phyloP scores from a whole-genome alignment of 148 eudicot genomes.

The Arbutus unedo region DNA sequence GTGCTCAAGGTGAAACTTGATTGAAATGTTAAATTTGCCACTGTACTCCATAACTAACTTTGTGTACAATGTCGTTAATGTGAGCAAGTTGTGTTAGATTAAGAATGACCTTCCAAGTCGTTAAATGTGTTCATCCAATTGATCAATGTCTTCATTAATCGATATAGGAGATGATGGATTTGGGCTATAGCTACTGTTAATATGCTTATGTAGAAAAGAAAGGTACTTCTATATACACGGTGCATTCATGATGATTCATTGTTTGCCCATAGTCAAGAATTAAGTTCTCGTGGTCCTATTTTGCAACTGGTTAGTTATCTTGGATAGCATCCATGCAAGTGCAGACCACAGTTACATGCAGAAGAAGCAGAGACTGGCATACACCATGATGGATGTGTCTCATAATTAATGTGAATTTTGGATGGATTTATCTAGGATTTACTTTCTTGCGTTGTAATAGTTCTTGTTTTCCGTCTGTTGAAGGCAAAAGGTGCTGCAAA shows the following conservation, averaged over 20 bases:
- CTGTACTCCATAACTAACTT: background rate
- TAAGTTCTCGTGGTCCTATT: background rate
- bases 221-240: background rate
- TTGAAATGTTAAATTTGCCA: background rate
- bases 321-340: too few species aligned
- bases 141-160: background rate
- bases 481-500: conserved; percentile 47
- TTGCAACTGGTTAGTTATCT: background rate
- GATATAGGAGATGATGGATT: background rate
- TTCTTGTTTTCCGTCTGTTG: conserved; percentile 13
- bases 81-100: background rate
- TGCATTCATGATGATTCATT: background rate
- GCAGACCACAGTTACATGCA: background rate
- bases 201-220: background rate
- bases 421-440: background rate
- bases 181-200: background rate
- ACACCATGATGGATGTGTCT: background rate
- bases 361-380: conserved; percentile 1
- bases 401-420: background rate
- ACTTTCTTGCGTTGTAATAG: conserved; percentile 18
- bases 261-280: background rate
- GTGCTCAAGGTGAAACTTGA: background rate
- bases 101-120: background rate
- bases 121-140: background rate
- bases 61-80: background rate